A percentile compares a stretch with the other conserved stretches of the same genome.
phyloP scores from a whole-genome alignment of 257 asterid species.

The Scutellaria barbata region DNA sequence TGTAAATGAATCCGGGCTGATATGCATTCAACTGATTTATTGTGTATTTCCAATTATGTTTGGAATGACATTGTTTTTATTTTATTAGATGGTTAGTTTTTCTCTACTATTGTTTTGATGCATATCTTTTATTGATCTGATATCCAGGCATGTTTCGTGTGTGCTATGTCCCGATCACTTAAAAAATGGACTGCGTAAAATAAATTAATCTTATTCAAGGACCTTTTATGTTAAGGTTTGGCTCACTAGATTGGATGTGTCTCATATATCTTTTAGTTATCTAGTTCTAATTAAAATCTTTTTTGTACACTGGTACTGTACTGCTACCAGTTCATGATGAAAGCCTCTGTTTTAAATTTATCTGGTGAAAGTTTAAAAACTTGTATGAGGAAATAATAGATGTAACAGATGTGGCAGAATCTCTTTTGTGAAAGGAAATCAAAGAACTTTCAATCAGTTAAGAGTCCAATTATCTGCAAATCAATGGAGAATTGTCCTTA shows the following conservation, averaged over 20 bases:
- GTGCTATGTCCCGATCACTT: background rate
- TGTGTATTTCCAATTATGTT: conserved; percentile 2
- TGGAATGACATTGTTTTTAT: background rate
- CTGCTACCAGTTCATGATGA: background rate
- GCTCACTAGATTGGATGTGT: background rate
- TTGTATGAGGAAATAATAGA: background rate
- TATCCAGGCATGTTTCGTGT: background rate
- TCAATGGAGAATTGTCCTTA: background rate
- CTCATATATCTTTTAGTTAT: no score
- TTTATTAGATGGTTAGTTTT: background rate
- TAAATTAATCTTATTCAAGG: conserved; percentile 10
- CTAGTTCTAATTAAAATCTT: background rate
- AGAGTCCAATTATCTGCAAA: background rate
- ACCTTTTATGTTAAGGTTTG: conserved; percentile 8
- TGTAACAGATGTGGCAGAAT: background rate
- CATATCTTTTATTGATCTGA: conserved; percentile 9
- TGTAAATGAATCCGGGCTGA: background rate
- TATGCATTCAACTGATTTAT: conserved; percentile 20
- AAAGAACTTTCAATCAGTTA: background rate
- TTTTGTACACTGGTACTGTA: background rate
- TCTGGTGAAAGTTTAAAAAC: background rate
- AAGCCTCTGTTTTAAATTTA: background rate
- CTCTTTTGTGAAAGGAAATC: background rate
- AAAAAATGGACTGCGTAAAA: background rate
- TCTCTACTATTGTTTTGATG: background rate